These are phyloP conservation scores for Nannochloropsis salina DNA, from an alignment of 108 stramenopile species.

Conservation along the genomic window DNA sequence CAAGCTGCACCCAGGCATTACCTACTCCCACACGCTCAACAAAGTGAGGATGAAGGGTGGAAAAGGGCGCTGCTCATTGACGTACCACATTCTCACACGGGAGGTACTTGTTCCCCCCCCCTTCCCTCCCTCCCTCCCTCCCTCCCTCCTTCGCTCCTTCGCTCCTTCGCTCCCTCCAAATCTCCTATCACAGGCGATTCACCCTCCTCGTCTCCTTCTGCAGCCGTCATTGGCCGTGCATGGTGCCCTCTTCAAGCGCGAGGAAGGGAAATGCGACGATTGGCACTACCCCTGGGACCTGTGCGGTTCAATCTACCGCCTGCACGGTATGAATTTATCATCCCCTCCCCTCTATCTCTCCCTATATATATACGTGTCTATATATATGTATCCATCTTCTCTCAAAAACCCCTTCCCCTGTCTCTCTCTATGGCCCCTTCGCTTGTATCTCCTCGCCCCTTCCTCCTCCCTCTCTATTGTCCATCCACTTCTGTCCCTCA, in stretches of 20 bases:
- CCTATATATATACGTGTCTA: too few species aligned
- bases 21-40: neutral
- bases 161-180: neutral
- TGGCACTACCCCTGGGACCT: neutral
- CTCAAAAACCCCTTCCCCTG: too few species aligned
- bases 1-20: conserved; percentile 13
- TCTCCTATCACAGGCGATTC: neutral
- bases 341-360: neutral
- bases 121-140: neutral
- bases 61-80: too few species aligned
- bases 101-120: too few species aligned
- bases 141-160: neutral
- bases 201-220: neutral
- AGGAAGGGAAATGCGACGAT: neutral
- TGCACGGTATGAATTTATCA: neutral
- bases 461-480: neutral
- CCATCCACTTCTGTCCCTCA: neutral
- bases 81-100: too few species aligned
- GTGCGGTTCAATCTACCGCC: neutral
- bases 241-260: neutral
- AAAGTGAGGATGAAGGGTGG: neutral
- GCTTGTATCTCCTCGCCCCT: too few species aligned
- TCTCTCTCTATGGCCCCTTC: too few species aligned
- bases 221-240: neutral
- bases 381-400: too few species aligned